Evolutionary conservation across 805 yeast species (phyloP).

Genomic region (Kuraishia floccosa): DNA sequence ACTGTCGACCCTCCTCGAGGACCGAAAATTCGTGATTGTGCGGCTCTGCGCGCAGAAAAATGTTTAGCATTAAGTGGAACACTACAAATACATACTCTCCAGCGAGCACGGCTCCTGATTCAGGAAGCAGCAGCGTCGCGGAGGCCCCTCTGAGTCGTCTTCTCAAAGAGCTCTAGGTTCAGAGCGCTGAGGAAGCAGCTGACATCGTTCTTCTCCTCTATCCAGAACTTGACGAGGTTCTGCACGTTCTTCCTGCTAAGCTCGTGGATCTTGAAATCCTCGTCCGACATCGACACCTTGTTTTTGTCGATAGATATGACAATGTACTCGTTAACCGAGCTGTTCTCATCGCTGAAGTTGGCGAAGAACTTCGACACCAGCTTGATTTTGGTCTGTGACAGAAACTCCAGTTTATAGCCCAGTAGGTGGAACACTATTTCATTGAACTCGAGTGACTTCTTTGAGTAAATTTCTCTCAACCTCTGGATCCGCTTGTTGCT

Average conservation of each 20-base stretch:
- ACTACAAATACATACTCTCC: not conserved
- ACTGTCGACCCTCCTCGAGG: too few relatives aligned
- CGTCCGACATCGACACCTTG: slow-evolving; percentile 47
- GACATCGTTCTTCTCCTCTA: slow-evolving; percentile 53
- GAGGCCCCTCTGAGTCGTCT: too few relatives aligned
- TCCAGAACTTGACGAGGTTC: slow-evolving; percentile 54
- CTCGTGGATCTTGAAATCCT: slow-evolving; percentile 16
- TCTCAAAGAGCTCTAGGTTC: slow-evolving; percentile 55
- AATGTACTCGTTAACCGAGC: slow-evolving; percentile 2
- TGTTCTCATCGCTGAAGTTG: slow-evolving; percentile 9
- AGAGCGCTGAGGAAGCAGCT: slow-evolving; percentile 74
- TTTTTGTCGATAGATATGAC: slow-evolving; percentile 30
- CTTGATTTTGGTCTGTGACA: slow-evolving; percentile 44
- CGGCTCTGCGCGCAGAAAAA: too few relatives aligned
- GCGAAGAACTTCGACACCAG: slow-evolving; percentile 31
- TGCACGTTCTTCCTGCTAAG: slow-evolving; percentile 11
- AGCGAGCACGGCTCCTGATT: too few relatives aligned
- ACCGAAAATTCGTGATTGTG: too few relatives aligned
- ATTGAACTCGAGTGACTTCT: slow-evolving; percentile 62
- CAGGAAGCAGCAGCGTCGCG: too few relatives aligned
- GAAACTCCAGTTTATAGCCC: slow-evolving; percentile 66
- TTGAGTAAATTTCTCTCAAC: slow-evolving; percentile 43
- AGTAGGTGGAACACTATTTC: slow-evolving; percentile 55
- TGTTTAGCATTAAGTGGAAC: too few relatives aligned
- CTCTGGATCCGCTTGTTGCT: slow-evolving; percentile 41